Percentiles rank a stretch among this genome's conserved stretches.
Evolutionary conservation across 1,139 yeast genomes (phyloP).

Genomic region (Komagataea norvegica): DNA sequence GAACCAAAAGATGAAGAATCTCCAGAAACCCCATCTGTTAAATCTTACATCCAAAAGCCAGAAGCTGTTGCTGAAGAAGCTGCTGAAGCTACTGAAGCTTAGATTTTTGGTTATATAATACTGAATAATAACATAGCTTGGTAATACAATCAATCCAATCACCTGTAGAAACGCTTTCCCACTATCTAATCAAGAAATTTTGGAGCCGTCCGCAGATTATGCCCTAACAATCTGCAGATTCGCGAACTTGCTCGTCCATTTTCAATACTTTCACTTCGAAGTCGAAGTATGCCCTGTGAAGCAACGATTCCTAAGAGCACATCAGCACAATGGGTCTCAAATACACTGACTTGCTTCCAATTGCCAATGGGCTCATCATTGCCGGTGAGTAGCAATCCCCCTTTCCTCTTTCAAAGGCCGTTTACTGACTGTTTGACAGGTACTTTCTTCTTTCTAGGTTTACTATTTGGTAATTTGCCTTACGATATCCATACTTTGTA

Average conservation of each 20-base stretch:
- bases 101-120: slow-evolving; percentile 11
- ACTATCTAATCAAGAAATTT: too few species aligned
- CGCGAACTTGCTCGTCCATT: too few species aligned
- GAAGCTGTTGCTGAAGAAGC: slow-evolving; percentile 28
- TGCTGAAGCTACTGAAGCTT: slow-evolving; percentile 20
- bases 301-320: neutral
- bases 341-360: slow-evolving; percentile 46
- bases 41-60: slow-evolving; percentile 55
- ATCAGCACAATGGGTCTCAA: slow-evolving; percentile 19
- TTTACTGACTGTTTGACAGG: slow-evolving; percentile 9
- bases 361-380: slow-evolving; percentile 45
- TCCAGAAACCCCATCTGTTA: slow-evolving; percentile 81
- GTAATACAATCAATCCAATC: too few species aligned
- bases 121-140: too few species aligned
- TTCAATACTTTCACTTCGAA: too few species aligned
- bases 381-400: slow-evolving; percentile 23
- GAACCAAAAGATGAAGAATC: slow-evolving; percentile 98
- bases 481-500: slow-evolving; percentile 81
- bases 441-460: slow-evolving; percentile 74
- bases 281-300: neutral
- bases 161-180: too few species aligned
- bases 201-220: too few species aligned
- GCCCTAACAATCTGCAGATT: too few species aligned
- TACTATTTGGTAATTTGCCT: slow-evolving; percentile 71
- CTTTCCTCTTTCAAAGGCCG: neutral